Base-by-base conservation (phyloP, 768 basidiomycete species). In the Hypholoma sublateritium region DNA sequence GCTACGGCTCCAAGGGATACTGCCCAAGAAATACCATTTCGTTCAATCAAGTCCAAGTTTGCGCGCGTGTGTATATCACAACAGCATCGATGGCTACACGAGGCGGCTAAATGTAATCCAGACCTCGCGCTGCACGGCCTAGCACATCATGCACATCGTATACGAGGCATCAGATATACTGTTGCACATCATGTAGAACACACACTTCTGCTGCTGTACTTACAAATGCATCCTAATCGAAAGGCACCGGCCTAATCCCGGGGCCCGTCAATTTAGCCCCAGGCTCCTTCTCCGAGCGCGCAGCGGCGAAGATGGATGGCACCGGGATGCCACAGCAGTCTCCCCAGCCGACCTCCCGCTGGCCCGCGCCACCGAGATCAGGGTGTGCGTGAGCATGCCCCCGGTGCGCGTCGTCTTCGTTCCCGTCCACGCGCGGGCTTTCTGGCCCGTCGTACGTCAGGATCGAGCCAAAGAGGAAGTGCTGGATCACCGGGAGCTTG, bases 401-500 rank as follows among this genome's bases (percentile, higher is more conserved):
- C 16, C 71, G 67, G 61, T 85, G 77, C 0, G 71, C 72, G 45
- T 79, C 80, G 36, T 77, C 66, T 0, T 47, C 57, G 9, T 62
- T 63, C 2, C 61, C 59, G 14, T 66, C 65, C 2, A 59, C 47
- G 1, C 62, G 60, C 1, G 74, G 77, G 4, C 71, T 75, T 1
- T 76, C 67, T 5, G 86, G 84, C 0, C 88, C 90, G 16, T 86
- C 83, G 67, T 86, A 92, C 0, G 78, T 69, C 2, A 89, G 81
- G 62, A 97, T 76, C 1, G 86, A 86, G 2, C 97, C 96, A 63
- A 98, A 98, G 44, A 95, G 78, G 71, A 98, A 95, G 72, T 99
- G 97, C 71, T 98, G 96, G 36, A 93, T 84, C 55, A 99, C 94
- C 1, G 97, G 96, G 2, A 98, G 86, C 66, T 98, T 98, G 57